phyloP scores from a whole-genome alignment of 345 rosid species.

The Melastoma malabathricum region DNA sequence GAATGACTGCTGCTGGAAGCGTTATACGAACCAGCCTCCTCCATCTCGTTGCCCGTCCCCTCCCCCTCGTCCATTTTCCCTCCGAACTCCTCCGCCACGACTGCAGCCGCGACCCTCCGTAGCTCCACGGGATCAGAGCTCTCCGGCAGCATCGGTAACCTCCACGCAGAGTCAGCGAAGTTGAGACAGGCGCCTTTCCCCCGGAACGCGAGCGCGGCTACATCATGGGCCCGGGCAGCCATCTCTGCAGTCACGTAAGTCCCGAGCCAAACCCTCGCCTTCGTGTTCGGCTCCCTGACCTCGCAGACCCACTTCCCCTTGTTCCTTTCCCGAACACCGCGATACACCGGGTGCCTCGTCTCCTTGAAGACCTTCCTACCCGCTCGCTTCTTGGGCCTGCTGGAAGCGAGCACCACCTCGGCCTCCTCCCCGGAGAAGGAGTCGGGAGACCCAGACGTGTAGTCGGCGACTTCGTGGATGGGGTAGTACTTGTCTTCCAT shows the following conservation, averaged over 20 bases:
- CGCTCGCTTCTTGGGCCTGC: conserved; percentile 53
- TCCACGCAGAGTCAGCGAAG: conserved; percentile 24
- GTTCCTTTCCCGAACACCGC: conserved; percentile 29
- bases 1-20: neutral
- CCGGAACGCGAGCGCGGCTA: conserved; percentile 30
- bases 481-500: no score
- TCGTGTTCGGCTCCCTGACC: conserved; percentile 28
- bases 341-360: conserved; percentile 48
- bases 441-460: neutral
- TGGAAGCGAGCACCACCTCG: conserved; percentile 28
- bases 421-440: conserved; percentile 15
- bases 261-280: conserved; percentile 41
- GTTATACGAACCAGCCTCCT: neutral
- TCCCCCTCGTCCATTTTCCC: neutral
- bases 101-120: conserved; percentile 23
- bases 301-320: conserved; percentile 53
- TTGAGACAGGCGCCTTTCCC: conserved; percentile 30
- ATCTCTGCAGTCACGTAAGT: conserved; percentile 29
- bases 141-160: conserved; percentile 22
- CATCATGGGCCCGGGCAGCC: conserved; percentile 46
- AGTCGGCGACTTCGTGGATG: neutral
- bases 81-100: conserved; percentile 15
- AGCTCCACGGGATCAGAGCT: conserved; percentile 19
- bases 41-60: neutral
- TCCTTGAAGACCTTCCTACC: conserved; percentile 48